Conservation (phyloP, 352 stramenopile genomes). For the Pythium oligandrum region DNA sequence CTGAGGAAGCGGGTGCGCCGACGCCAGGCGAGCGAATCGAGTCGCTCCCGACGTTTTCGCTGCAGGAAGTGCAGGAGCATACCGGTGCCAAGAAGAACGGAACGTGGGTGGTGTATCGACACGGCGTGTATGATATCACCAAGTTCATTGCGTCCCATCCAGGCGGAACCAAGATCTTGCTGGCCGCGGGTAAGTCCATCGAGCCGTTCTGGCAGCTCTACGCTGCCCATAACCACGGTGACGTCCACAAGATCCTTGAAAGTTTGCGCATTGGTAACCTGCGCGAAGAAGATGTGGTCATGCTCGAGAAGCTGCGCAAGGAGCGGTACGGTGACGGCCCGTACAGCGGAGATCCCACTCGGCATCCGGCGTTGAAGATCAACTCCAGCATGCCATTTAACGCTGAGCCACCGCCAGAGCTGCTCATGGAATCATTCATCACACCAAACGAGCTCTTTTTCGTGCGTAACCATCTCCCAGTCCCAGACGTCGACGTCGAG, state of each 20-base stretch:
- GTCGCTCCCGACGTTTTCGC: conserved; percentile 55
- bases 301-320: conserved; percentile 80
- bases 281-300: conserved; percentile 79
- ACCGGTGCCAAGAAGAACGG: conserved; percentile 64
- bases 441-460: conserved; percentile 97
- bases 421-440: conserved; percentile 93
- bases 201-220: conserved; percentile 97
- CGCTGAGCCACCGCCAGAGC: conserved; percentile 88
- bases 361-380: conserved; percentile 86
- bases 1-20: not conserved
- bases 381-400: conserved; percentile 95
- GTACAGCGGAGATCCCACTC: conserved; percentile 91
- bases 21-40: conserved; percentile 29
- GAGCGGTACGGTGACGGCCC: conserved; percentile 86
- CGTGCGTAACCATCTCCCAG: conserved; percentile 96
- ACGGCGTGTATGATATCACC: conserved; percentile 97
- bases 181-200: conserved; percentile 83
- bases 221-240: conserved; percentile 91
- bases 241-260: conserved; percentile 92
- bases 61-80: conserved; percentile 71
- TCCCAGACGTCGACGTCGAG: conserved; percentile 82
- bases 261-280: conserved; percentile 89
- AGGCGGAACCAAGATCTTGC: conserved; percentile 86
- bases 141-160: conserved; percentile 94
- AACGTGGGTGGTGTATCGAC: conserved; percentile 92